Base-by-base conservation (phyloP, 345 rosid species). In the Euclidium syriacum region DNA sequence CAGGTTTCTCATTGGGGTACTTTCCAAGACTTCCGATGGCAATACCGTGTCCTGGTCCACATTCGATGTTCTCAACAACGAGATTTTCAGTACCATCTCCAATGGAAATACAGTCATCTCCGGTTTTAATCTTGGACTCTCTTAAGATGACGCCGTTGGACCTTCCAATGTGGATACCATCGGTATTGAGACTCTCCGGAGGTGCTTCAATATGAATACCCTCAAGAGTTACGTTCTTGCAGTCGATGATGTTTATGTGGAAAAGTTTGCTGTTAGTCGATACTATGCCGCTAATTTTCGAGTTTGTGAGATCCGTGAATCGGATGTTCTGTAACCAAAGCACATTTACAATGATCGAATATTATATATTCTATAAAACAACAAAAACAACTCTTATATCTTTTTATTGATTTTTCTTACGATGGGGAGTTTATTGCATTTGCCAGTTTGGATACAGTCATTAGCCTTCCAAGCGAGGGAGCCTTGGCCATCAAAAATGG, bases 1-100 rank as follows among this genome's bases (percentile, higher is more conserved):
- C 90, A 0, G 85, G 84, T 4, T 49, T 22, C 58, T 84, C 90
- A 4, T 74, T 41, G 0, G 50, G 71, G 48, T 79, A 73, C 40
- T 29, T 82, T 1, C 94, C 90, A 0, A 83, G 79, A 64, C 85
- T 86, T 20, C 90, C 87, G 4, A 81, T 38, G 52, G 87, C 63
- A 35, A 85, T 64, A 6, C 88, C 88, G 9, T 81, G 86, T 27
- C 92, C 92, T 1, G 87, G 85, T 15, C 83, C 85, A 26, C 92
- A 83, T 3, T 46, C 68, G 1, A 78, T 68, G 5, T 51, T 43
- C 20, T 49, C 60, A 1, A 79, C 25, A 15, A 25, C 3, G 14
- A 83, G 18, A 3, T 78, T 20, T 10, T 66, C 69, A 67, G 68
- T 52, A 8, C 89, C 86, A 22, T 79, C 79, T 0, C 84, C 85